Evolutionary conservation across 176 grass and related monocot species (phyloP), one percentile per base, ranked within the genome.

Genomic region (Thalia dealbata): DNA sequence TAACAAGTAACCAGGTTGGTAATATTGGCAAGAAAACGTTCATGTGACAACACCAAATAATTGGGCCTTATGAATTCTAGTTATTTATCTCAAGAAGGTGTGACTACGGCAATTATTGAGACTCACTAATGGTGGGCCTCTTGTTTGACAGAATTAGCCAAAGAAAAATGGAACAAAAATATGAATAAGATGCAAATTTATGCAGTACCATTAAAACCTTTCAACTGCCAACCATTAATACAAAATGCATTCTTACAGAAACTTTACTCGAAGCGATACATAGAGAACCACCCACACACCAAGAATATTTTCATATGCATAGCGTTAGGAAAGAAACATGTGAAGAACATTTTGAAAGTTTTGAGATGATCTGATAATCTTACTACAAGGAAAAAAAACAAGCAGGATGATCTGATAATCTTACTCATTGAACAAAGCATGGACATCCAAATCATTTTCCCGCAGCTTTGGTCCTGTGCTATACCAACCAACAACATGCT

Each of bases 401-500:
- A 59, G 35, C 10, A 63, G 45, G 30, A 51, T 2, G 42, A 6
- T 38, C 76, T 68, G 26, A 83, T 43, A 61, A 87, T 78, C 82
- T 79, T 88, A 93, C 95, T 82, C 86, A 55, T 85, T 88, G 63
- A 93, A 99, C 56, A 99, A 80, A 3, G 95, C 87, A 84, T 99
- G 95, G 21, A 99, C 75, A 73, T 92, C 86, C 76, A 93, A 75
- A 79, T 99, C 90, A 71, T 99, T 99, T 79, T 99, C 95, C 61
- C 86, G 86, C 19, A 99, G 83, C 75, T 99, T 99, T n/a, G 95
- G 95, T 43, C 95, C 95, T 23, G 90, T 99, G 83, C 90, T 99
- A 75, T 99, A 99, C 95, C 95, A 99, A 67, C 95, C 95, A 48
- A 99, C 95, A 52, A 99, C 95, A 80, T 99, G 90, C 74, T 99